Evolutionary conservation across 768 basidiomycete genomes (phyloP), one percentile per base, ranked within the genome.

Genomic region (Phylloporus sp.): DNA sequence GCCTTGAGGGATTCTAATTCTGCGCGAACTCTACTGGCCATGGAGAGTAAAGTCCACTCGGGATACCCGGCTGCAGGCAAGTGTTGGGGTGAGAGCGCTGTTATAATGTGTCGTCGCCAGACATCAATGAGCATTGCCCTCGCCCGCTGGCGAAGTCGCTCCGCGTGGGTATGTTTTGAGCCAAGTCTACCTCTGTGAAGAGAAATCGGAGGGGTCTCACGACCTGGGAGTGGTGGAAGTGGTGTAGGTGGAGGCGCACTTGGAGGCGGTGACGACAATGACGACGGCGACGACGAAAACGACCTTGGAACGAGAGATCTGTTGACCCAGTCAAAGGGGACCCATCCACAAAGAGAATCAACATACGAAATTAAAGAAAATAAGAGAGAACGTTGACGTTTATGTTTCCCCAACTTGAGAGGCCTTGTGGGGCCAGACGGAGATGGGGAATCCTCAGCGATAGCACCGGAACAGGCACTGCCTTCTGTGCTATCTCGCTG

Each of bases 371-470:
- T 80, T 35, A 90, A 70, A 7, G 84, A 78, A 78, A 84, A 85
- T 43, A 88, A 72, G 53, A 89, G 63, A 15, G 88, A 89, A 39
- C 82, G 76, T 58, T 85, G 82, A 58, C 81, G 86, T 70, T 84
- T 87, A 57, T 88, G 84, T 55, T 77, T 79, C 36, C 70, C 60
- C 4, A 58, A 58, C 59, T 73, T 78, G 38, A 59, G 59, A 35
- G 71, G 46, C 45, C 62, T 58, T 9, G 67, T 59, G 32, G 69
- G 58, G 28, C 53, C 38, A 28, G 55, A 38, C 45, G 20, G 42
- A 23, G 54, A 43, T 1, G 56, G 56, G 6, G 48, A 16, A 32
- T 60, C 54, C 23, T 65, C 68, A 4, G 41, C 34, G 6, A 27
- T 47, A 42, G 63, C 60, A 45, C 56, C 64, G 59, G 47, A 29